phyloP scores from a whole-genome alignment of 495 filamentous ascomycete genomes.

The Penicillium lividum region DNA sequence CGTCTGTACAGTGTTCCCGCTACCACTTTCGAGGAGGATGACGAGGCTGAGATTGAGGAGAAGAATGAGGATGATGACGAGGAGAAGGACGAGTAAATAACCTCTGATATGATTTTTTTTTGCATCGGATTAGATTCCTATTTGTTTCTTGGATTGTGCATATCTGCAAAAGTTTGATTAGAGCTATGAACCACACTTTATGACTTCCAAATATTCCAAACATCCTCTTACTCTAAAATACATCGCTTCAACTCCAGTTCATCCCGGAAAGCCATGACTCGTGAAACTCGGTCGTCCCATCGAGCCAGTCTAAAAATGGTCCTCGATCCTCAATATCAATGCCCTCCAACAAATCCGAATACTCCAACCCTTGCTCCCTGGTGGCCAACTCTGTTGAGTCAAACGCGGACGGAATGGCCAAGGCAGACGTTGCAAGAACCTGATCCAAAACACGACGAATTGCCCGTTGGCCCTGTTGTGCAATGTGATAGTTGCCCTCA shows the following conservation, averaged over 20 bases:
- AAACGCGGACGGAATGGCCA: neutral
- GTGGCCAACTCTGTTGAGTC: neutral
- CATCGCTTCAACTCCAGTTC: neutral
- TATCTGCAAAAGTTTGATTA: constrained; percentile 30
- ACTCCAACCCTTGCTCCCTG: neutral
- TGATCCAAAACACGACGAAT: constrained; percentile 32
- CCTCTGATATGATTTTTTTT: constrained; percentile 19
- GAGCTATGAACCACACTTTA: constrained; percentile 13
- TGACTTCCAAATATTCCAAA: neutral
- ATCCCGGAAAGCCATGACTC: constrained; percentile 7
- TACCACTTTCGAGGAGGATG: constrained; percentile 83
- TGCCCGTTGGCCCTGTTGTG: constrained; percentile 20
- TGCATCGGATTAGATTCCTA: constrained; percentile 13
- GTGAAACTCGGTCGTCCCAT: constrained; percentile 2
- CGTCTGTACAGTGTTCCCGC: constrained; percentile 88
- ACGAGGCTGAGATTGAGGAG: constrained; percentile 50
- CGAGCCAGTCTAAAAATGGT: constrained; percentile 4
- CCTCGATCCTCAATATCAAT: constrained; percentile 17
- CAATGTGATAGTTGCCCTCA: constrained; percentile 28
- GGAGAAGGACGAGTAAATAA: constrained; percentile 40
- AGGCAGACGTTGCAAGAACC: constrained; percentile 20
- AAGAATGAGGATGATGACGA: constrained; percentile 48
- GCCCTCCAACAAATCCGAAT: constrained; percentile 9
- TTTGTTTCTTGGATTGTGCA: constrained; percentile 18
- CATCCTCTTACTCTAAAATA: neutral